Evolutionary conservation across 2,329 filamentous ascomycete genomes (phyloP), one percentile per base, ranked within the genome.

Genomic region (Neonectria punicea): DNA sequence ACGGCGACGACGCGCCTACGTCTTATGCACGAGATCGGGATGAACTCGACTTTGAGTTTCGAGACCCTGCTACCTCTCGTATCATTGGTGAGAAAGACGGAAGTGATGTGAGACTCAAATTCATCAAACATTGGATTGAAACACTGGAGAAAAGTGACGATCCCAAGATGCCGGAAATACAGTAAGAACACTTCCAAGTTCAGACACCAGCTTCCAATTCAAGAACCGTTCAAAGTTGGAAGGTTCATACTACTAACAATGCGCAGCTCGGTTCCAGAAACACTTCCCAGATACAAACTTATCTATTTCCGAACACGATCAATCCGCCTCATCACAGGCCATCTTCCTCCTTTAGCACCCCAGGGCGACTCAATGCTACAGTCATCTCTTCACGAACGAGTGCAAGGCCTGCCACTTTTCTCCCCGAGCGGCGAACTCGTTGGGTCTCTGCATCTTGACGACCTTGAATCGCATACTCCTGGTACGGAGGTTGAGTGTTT

Each of bases 41-140:
- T 10, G 53, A 65, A 30, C n/a, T 65, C 13, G 53, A 65, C 39
- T 61, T 53, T n/a, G 57, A 61, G 28, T 65, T 65, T 39, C 36
- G 62, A 22, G 20, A 61, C n/a, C 5, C 4, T 2, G 5, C 16
- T 18, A n/a, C 39, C 4, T 43, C 39, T 43, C 39, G 25, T 11
- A 18, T 39, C 18, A 43, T 20, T 2, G 20, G 20, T 5, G 20
- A 10, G 3, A 5, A 11, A 2, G 10, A 11, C 16, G 9, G 18
- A 39, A 8, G 4, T 9, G 61, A 63, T 34, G 10, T n/a, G 11
- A 44, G 55, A 30, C 14, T 53, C 10, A 7, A 7, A 14, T 3
- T 11, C 10, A 39, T n/a, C 2, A 25, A 49, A 18, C n/a, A 2
- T 8, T 11, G 22, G 32, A 55, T 14, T 28, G 43, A 55, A 6